Base-by-base conservation (phyloP, 306 rosid genomes). In the Castanopsis chinensis region DNA sequence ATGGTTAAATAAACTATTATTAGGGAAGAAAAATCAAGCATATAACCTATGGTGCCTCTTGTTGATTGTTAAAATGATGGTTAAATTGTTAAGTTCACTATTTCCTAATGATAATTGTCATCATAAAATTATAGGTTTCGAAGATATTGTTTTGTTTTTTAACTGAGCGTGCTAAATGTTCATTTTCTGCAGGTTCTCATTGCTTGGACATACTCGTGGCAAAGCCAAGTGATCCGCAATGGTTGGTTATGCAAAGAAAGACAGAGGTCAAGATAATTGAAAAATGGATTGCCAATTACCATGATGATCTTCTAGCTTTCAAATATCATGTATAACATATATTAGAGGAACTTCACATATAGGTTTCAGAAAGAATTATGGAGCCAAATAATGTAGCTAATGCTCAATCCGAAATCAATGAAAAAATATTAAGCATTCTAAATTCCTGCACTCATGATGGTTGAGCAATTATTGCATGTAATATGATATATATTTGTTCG, bases 171-270 rank as follows among this genome's bases (percentile, higher is more conserved):
- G 52, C 43, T 35, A 35, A 25, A 25, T 4, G 20, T 55, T 56
- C 70, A 30, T 23, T 32, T 73, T 74, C 25, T 79, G 73, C 79
- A 88, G 94, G 94, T 37, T 86, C 92, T 35, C 92, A 90, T 60
- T 85, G 91, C 57, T 72, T 90, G 64, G 90, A 88, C 78, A 80
- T 90, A 73, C 52, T 20, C n/a, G 4, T 23, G 18, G 74, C 85
- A 80, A 35, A 7, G 0, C 12, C 75, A 67, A 71, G 55, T 9
- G 91, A 90, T 78, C 91, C 91, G 59, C 76, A 27, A 41, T 88
- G 90, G 93, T 57, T 90, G 69, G 78, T 82, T 6, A 51, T 79
- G 56, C 87, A 84, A 61, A 59, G 93, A 69, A 67, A 83, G 73
- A 75, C 57, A 41, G 90, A 84, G 72, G 10, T 83, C 5, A 1